These are phyloP conservation scores for Exophiala lecanii-corni DNA, from an alignment of 2,329 filamentous ascomycete genomes.

Conservation along the genomic window DNA sequence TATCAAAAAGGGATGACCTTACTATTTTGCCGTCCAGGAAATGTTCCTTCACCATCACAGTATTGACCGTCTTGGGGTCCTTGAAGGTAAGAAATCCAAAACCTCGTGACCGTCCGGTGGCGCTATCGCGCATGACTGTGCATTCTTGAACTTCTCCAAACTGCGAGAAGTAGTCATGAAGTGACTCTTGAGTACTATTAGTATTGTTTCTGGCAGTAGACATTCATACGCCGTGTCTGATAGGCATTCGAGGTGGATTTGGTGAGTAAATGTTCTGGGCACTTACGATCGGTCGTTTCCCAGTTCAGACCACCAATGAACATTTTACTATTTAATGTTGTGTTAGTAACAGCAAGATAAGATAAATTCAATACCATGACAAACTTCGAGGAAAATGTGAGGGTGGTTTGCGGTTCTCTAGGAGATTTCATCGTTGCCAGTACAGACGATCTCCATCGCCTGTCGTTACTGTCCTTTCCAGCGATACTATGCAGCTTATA, in stretches of 20 bases:
- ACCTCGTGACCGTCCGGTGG: constrained; percentile 85
- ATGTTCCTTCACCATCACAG: constrained; percentile 99
- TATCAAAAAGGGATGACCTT: constrained; percentile 40
- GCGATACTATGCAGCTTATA: no score
- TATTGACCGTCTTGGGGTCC: constrained; percentile 96
- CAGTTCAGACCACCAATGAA: constrained; percentile 98
- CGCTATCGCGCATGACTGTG: constrained; percentile 97
- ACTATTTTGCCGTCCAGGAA: constrained; percentile 98
- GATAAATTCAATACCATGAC: no score
- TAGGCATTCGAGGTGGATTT: no score
- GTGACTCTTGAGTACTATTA: constrained; percentile 63
- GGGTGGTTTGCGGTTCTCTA: no score
- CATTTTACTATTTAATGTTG: constrained; percentile 73
- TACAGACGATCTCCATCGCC: no score
- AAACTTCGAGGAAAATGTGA: no score
- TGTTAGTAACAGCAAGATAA: constrained; percentile 34
- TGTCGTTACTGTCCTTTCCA: no score
- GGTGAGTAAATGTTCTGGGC: constrained; percentile 9
- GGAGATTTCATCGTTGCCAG: no score
- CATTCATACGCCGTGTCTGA: no score
- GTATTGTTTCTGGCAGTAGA: no score
- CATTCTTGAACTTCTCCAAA: constrained; percentile 97
- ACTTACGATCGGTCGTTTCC: constrained; percentile 97
- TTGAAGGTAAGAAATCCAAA: constrained; percentile 98
- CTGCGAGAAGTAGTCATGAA: constrained; percentile 95